These are phyloP conservation scores for Hordeum pubiflorum DNA, from an alignment of 202 grass and related monocot genomes.

Conservation along the genomic window DNA sequence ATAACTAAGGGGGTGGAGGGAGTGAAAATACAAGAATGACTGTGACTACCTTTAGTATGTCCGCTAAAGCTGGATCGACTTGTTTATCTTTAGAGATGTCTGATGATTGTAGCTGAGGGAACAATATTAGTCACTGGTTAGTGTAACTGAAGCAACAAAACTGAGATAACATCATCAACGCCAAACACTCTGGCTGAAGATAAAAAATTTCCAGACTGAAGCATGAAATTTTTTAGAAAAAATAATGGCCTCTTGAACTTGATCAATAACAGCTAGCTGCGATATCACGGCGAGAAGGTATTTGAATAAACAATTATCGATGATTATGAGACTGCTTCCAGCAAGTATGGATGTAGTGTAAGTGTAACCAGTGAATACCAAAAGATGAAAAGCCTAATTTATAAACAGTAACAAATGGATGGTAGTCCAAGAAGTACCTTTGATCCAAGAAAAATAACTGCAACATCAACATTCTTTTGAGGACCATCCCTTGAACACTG, in stretches of 20 bases:
- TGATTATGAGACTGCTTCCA: background rate
- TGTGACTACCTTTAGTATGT: constrained; percentile 61
- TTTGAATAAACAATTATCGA: background rate
- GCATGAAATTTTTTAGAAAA: constrained; percentile 9
- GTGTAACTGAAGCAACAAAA: constrained; percentile 16
- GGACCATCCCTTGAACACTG: constrained; percentile 58
- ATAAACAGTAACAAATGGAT: background rate
- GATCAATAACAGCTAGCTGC: background rate
- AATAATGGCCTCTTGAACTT: background rate
- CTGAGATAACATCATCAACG: background rate
- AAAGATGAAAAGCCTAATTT: background rate
- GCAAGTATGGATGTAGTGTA: background rate
- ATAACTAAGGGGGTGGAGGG: background rate
- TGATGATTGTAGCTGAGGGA: constrained; percentile 64
- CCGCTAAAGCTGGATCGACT: constrained; percentile 50
- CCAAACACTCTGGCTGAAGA: background rate
- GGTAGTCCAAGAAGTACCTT: constrained; percentile 46
- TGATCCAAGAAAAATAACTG: constrained; percentile 78
- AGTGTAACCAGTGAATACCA: background rate
- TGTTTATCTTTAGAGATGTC: constrained; percentile 85
- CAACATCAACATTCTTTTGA: constrained; percentile 59
- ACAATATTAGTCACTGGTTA: constrained; percentile 15
- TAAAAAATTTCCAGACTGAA: background rate
- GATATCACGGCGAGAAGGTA: background rate
- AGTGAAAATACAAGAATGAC: background rate